Percentiles rank a stretch among this genome's conserved stretches.
These are phyloP conservation scores for Glycine tomentella DNA, from an alignment of 306 rosid species.

Conservation along the genomic window DNA sequence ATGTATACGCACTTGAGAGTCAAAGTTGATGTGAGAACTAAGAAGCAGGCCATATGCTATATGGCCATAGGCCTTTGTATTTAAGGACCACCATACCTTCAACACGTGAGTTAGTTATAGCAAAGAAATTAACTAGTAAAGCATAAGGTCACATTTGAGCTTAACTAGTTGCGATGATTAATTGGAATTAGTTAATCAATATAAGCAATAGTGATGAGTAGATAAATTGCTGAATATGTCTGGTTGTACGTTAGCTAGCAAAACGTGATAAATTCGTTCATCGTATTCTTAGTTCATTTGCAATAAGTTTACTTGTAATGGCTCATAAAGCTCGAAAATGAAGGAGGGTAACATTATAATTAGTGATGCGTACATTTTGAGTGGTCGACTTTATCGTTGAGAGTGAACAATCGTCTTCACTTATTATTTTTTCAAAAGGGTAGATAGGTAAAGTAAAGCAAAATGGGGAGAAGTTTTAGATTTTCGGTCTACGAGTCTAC, in stretches of 20 bases:
- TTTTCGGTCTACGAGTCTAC: no score
- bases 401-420: neutral
- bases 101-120: conserved; percentile 19
- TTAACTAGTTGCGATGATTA: neutral
- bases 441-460: no score
- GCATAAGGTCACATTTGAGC: neutral
- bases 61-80: no score
- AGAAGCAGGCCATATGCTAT: neutral
- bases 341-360: neutral
- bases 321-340: neutral
- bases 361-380: no score
- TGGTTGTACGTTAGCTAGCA: neutral
- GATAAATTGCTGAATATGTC: neutral
- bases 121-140: conserved; percentile 10
- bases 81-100: conserved; percentile 16
- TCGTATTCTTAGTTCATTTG: neutral
- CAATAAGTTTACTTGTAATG: neutral
- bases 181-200: neutral
- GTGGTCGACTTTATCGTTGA: neutral
- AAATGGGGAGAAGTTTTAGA: no score
- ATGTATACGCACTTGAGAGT: neutral
- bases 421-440: neutral
- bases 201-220: neutral
- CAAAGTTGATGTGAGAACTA: conserved; percentile 13
- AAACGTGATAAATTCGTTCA: neutral